Evolutionary conservation across 345 rosid species (phyloP).

Genomic region (Conringia planisiliqua): DNA sequence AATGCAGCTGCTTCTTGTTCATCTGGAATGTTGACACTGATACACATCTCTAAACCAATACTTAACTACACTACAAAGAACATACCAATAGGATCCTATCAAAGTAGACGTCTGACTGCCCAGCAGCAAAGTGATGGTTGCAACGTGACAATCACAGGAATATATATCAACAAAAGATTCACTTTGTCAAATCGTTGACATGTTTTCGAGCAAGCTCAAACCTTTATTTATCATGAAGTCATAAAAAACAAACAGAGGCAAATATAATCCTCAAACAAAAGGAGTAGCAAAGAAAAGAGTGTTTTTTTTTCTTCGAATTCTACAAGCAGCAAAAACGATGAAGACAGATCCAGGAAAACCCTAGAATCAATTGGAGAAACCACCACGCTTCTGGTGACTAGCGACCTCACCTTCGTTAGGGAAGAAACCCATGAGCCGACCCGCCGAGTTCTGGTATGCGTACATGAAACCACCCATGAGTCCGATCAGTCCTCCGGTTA

Average conservation of each 20-base stretch:
- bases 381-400: slow-evolving; percentile 54
- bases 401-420: slow-evolving; percentile 89
- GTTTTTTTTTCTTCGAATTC: background rate
- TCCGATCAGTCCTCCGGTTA: slow-evolving; percentile 94
- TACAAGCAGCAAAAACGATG: background rate
- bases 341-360: background rate
- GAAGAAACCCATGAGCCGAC: slow-evolving; percentile 94
- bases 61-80: background rate
- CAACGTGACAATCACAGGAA: background rate
- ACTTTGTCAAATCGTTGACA: background rate
- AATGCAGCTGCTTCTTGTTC: background rate
- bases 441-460: slow-evolving; percentile 96
- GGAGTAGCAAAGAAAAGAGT: background rate
- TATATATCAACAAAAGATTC: background rate
- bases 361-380: slow-evolving; percentile 25
- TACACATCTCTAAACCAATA: slow-evolving; percentile 1
- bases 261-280: slow-evolving; percentile 4
- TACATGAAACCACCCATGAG: slow-evolving; percentile 99
- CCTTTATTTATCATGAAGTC: slow-evolving; percentile 1
- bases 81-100: background rate
- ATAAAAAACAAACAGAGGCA: slow-evolving; percentile 20
- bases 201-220: background rate
- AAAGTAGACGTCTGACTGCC: background rate
- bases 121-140: background rate
- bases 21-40: background rate